Evolutionary conservation across 2,329 filamentous ascomycete genomes (phyloP).

Genomic region (Penicillium sp.): DNA sequence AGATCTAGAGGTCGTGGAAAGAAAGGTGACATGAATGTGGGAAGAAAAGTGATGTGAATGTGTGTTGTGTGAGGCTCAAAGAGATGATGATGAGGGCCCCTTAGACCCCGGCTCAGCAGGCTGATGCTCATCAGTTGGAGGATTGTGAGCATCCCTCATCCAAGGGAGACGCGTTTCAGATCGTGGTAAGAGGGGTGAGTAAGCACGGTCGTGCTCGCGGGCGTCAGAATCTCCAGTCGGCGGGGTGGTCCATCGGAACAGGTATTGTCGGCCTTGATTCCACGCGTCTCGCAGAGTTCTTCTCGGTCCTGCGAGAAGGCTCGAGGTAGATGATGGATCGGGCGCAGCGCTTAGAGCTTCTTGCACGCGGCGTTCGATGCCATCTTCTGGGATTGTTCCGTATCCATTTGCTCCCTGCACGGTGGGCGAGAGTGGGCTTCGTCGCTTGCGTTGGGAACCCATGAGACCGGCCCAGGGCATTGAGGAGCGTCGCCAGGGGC

Average conservation of each 20-base stretch:
- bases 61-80: neutral
- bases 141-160: neutral
- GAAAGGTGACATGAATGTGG: neutral
- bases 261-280: slow-evolving; percentile 25
- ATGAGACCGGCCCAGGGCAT: slow-evolving; percentile 23
- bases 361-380: slow-evolving; percentile 1
- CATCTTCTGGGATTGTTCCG: slow-evolving; percentile 27
- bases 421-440: slow-evolving; percentile 26
- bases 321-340: neutral
- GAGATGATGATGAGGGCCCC: slow-evolving; percentile 3
- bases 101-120: neutral
- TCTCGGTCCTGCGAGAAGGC: slow-evolving; percentile 30
- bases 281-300: slow-evolving; percentile 26
- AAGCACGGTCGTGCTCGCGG: slow-evolving; percentile 6
- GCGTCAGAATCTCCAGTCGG: slow-evolving; percentile 14
- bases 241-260: slow-evolving; percentile 27
- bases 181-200: slow-evolving; percentile 17
- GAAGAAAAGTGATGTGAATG: neutral
- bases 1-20: neutral
- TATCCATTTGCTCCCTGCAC: slow-evolving; percentile 22
- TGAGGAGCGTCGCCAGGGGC: slow-evolving; percentile 27
- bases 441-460: slow-evolving; percentile 21
- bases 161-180: slow-evolving; percentile 4
- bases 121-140: neutral
- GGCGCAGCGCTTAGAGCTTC: neutral